Conservation (phyloP, 441 rosid genomes). For the Jatropha multifida region DNA sequence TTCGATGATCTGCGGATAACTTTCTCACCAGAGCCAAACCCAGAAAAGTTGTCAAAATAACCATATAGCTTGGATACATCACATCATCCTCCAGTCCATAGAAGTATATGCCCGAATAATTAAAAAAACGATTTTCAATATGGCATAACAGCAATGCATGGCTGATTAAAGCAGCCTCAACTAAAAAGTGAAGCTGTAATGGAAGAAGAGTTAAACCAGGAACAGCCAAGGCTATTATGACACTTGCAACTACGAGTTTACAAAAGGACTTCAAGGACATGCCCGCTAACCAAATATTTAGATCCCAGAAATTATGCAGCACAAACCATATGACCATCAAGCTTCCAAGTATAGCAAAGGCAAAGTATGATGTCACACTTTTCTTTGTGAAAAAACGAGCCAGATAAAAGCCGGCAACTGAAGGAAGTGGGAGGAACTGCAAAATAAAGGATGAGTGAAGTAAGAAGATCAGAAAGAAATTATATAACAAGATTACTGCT, state of each 20-base stretch:
- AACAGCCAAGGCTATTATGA: slow-evolving; percentile 74
- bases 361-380: slow-evolving; percentile 84
- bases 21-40: slow-evolving; percentile 88
- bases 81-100: slow-evolving; percentile 93
- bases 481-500: not conserved
- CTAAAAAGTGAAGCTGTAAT: slow-evolving; percentile 61
- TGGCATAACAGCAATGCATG: slow-evolving; percentile 79
- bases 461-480: slow-evolving; percentile 1
- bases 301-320: slow-evolving; percentile 94
- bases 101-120: slow-evolving; percentile 79
- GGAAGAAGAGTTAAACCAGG: slow-evolving; percentile 97
- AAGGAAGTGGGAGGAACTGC: slow-evolving; percentile 92
- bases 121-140: slow-evolving; percentile 86
- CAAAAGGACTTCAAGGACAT: slow-evolving; percentile 92
- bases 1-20: slow-evolving; percentile 67
- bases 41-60: slow-evolving; percentile 72
- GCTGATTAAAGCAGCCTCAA: slow-evolving; percentile 75
- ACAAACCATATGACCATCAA: slow-evolving; percentile 91
- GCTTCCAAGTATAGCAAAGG: slow-evolving; percentile 90
- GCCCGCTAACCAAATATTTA: slow-evolving; percentile 97
- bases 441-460: slow-evolving; percentile 28
- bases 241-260: slow-evolving; percentile 79
- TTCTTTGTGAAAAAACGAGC: slow-evolving; percentile 91
- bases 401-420: slow-evolving; percentile 86
- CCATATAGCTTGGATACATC: slow-evolving; percentile 99